phyloP scores from a whole-genome alignment of 2,329 filamentous ascomycete species.

The Truncatella angustata region DNA sequence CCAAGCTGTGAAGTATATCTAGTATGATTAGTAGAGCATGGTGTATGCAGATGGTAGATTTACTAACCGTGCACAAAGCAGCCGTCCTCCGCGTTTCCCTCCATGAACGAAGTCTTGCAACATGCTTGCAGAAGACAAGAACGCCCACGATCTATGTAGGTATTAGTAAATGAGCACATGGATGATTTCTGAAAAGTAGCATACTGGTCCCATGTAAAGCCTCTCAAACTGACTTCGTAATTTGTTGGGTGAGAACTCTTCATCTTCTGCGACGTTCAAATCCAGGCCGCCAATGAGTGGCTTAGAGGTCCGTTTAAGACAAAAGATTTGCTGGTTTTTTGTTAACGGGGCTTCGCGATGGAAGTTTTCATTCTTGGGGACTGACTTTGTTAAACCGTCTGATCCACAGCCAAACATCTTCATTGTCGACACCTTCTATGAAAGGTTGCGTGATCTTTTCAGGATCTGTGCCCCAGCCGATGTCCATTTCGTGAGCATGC shows the following conservation, averaged over 20 bases:
- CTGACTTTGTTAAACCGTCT: conserved; percentile 61
- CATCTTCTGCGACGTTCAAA: conserved; percentile 60
- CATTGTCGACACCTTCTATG: conserved; percentile 9
- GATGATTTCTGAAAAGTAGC: not conserved
- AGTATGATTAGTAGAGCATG: conserved; percentile 34
- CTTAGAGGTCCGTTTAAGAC: conserved; percentile 54
- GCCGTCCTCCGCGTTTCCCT: conserved; percentile 55
- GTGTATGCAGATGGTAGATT: conserved; percentile 28
- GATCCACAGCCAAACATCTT: conserved; percentile 60
- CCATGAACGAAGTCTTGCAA: conserved; percentile 61
- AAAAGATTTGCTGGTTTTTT: conserved; percentile 21
- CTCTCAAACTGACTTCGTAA: conserved; percentile 33
- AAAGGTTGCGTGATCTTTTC: not conserved
- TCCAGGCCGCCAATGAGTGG: conserved; percentile 56
- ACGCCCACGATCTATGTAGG: conserved; percentile 41
- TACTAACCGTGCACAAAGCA: conserved; percentile 48
- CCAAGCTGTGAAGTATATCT: conserved; percentile 1
- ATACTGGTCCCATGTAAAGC: conserved; percentile 57
- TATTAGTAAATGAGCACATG: not conserved
- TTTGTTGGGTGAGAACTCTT: conserved; percentile 48
- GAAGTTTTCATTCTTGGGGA: not conserved
- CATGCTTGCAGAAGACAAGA: conserved; percentile 54
- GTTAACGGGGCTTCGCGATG: not conserved
- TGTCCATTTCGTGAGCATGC: not conserved
- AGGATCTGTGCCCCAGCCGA: not conserved